phyloP scores from a whole-genome alignment of 768 basidiomycete genomes.

The Phaeotremella skinneri region DNA sequence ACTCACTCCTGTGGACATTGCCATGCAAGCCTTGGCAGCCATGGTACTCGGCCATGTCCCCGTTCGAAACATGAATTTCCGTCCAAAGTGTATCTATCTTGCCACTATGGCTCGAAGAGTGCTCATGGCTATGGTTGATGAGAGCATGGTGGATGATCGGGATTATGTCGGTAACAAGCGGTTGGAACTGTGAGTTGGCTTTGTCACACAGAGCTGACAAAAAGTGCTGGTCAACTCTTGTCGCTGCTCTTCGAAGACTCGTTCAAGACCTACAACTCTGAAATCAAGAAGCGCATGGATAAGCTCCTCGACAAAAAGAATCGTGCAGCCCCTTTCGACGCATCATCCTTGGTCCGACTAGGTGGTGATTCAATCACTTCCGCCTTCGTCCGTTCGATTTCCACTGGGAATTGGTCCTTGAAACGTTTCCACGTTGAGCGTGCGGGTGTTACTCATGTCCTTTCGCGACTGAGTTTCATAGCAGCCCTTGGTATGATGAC shows the following conservation, averaged over 20 bases:
- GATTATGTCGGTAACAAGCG: slow-evolving; percentile 99
- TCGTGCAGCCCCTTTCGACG: slow-evolving; percentile 90
- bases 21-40: slow-evolving; percentile 91
- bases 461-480: slow-evolving; percentile 92
- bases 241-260: slow-evolving; percentile 95
- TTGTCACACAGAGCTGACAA: slow-evolving; percentile 10
- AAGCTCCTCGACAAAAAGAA: slow-evolving; percentile 96
- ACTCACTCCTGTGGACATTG: slow-evolving; percentile 79
- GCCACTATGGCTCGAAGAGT: slow-evolving; percentile 97
- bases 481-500: slow-evolving; percentile 99
- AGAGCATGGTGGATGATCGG: slow-evolving; percentile 94
- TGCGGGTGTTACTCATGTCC: slow-evolving; percentile 95
- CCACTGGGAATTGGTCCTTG: slow-evolving; percentile 97
- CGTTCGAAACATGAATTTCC: slow-evolving; percentile 80
- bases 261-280: slow-evolving; percentile 97
- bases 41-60: slow-evolving; percentile 96
- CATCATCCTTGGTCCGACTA: slow-evolving; percentile 83
- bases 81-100: slow-evolving; percentile 92
- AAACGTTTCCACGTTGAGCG: slow-evolving; percentile 99
- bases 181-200: slow-evolving; percentile 76
- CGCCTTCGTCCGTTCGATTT: slow-evolving; percentile 94
- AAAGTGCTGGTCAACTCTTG: slow-evolving; percentile 89
- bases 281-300: slow-evolving; percentile 91
- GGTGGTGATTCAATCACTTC: slow-evolving; percentile 94
- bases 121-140: slow-evolving; percentile 92